A percentile compares a stretch with the other conserved stretches of the same genome.
phyloP scores from a whole-genome alignment of 2,329 filamentous ascomycete genomes.

The Biscogniauxia marginata region DNA sequence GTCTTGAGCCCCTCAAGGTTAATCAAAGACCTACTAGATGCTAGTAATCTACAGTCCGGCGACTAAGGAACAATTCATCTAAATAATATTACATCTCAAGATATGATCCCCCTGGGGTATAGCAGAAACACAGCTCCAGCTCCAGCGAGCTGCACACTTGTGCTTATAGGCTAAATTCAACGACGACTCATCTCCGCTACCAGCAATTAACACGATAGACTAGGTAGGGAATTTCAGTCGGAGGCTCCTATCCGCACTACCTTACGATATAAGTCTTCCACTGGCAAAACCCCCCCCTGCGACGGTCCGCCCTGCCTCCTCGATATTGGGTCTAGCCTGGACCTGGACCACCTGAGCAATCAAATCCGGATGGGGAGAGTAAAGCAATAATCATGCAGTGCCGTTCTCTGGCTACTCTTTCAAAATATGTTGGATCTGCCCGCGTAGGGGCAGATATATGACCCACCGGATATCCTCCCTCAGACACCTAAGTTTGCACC shows the following conservation, averaged over 20 bases:
- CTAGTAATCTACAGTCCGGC: not conserved
- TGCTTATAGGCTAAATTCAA: slow-evolving; percentile 27
- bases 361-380: slow-evolving; percentile 4
- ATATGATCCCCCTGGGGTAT: not conserved
- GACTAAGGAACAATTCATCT: not conserved
- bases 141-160: not conserved
- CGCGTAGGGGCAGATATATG: not conserved
- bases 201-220: slow-evolving; percentile 13
- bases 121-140: not conserved
- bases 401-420: not conserved
- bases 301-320: slow-evolving; percentile 23
- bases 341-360: slow-evolving; percentile 15
- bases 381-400: not conserved
- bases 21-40: too few relatives aligned
- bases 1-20: too few relatives aligned
- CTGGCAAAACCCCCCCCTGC: slow-evolving; percentile 5
- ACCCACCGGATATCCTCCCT: not conserved
- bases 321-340: slow-evolving; percentile 25
- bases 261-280: slow-evolving; percentile 6
- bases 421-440: not conserved
- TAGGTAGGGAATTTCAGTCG: slow-evolving; percentile 12
- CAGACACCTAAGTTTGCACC: not conserved
- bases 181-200: slow-evolving; percentile 3
- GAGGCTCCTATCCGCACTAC: slow-evolving; percentile 20
- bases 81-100: not conserved